Percentiles rank a stretch among this genome's conserved stretches.
Conservation (phyloP, 768 basidiomycete species). For the Boletellus ananiceps region DNA sequence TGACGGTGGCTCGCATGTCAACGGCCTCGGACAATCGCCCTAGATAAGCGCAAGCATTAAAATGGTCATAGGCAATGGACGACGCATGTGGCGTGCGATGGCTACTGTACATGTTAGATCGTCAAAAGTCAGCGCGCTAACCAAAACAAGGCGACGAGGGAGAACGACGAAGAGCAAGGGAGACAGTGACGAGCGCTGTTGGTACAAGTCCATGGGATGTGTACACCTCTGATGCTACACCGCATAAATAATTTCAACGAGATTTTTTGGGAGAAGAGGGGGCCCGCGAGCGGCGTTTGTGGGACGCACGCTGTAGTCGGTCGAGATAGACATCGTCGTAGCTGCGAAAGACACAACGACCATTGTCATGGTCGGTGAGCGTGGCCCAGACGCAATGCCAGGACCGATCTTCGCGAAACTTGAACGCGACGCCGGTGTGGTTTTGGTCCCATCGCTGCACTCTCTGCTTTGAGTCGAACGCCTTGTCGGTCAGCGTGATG, state of each 20-base stretch:
- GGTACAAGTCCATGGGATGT: constrained; percentile 13
- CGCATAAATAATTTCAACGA: constrained; percentile 11
- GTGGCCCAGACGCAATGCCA: constrained; percentile 70
- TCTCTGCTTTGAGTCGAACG: constrained; percentile 40
- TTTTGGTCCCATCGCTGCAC: constrained; percentile 34
- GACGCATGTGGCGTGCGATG: constrained; percentile 6
- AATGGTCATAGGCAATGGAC: constrained; percentile 1
- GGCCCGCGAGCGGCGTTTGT: constrained; percentile 29
- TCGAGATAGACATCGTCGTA: constrained; percentile 60
- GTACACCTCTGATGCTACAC: constrained; percentile 8
- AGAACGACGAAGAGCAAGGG: neutral
- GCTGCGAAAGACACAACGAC: constrained; percentile 48
- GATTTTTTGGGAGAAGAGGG: constrained; percentile 22
- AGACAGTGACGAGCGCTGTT: constrained; percentile 2
- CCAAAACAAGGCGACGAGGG: constrained; percentile 12
- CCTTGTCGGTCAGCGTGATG: constrained; percentile 54
- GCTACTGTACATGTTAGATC: constrained; percentile 7
- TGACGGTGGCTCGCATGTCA: neutral
- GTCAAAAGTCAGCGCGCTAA: constrained; percentile 8
- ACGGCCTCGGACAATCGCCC: constrained; percentile 1
- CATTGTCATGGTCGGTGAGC: constrained; percentile 48
- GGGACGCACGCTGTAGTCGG: constrained; percentile 39
- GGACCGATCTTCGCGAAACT: constrained; percentile 41
- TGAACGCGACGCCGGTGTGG: constrained; percentile 46
- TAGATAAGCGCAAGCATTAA: constrained; percentile 9